Conservation (phyloP, 1,284 basidiomycete genomes). For the Sparassis latifolia region DNA sequence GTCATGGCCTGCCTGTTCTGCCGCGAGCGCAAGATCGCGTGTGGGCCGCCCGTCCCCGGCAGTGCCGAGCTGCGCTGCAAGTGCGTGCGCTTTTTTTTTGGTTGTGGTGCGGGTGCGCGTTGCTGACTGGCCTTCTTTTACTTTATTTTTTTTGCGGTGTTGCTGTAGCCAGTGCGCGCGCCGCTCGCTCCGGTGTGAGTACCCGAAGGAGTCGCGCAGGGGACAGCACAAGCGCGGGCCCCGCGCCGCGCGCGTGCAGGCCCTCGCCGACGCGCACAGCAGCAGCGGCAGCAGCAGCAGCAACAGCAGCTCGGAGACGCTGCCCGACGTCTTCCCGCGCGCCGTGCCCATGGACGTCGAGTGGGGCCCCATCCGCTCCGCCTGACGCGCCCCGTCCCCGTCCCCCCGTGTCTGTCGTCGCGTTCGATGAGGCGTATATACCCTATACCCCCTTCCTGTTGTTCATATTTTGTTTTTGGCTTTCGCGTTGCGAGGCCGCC, state of each 20-base stretch:
- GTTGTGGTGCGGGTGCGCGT: not conserved
- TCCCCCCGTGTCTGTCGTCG: too few species aligned
- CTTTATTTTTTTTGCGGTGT: not conserved
- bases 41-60: conserved; percentile 27
- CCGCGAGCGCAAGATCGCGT: conserved; percentile 34
- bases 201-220: conserved; percentile 45
- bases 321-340: too few species aligned
- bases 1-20: conserved; percentile 34
- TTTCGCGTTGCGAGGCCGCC: too few species aligned
- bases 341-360: too few species aligned
- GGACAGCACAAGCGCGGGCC: conserved; percentile 41
- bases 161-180: conserved; percentile 39
- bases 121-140: not conserved
- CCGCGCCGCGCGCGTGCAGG: conserved; percentile 18
- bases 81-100: conserved; percentile 18
- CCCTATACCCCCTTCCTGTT: too few species aligned
- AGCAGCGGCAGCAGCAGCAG: too few species aligned
- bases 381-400: too few species aligned
- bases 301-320: too few species aligned
- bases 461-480: too few species aligned
- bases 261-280: conserved; percentile 6
- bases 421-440: too few species aligned
- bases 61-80: conserved; percentile 27
- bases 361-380: too few species aligned
- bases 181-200: conserved; percentile 40